phyloP scores from a whole-genome alignment of 1,284 basidiomycete species.

The Tilletia setariae region DNA sequence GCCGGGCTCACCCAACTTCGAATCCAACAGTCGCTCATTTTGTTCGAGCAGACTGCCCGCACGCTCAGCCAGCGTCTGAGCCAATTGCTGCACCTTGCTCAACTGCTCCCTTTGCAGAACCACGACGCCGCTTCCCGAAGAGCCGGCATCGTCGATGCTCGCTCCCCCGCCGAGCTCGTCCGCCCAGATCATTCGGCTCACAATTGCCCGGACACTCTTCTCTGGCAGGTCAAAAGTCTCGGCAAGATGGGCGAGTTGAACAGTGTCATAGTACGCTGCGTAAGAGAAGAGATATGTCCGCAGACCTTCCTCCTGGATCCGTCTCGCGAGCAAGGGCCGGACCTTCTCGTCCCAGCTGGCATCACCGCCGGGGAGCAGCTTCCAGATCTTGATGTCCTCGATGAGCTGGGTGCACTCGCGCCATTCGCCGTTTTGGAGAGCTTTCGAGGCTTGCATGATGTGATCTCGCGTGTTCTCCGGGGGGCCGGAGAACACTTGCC shows the following conservation, averaged over 20 bases:
- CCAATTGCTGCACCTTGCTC: constrained; percentile 57
- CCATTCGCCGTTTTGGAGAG: constrained; percentile 95
- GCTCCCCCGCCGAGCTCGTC: constrained; percentile 77
- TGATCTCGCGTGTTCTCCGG: constrained; percentile 98
- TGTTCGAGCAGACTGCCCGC: constrained; percentile 83
- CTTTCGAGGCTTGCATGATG: constrained; percentile 98
- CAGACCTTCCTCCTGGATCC: constrained; percentile 96
- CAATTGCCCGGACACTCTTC: constrained; percentile 79
- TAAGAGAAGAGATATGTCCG: constrained; percentile 99
- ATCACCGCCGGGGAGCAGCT: constrained; percentile 77
- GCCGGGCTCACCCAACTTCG: constrained; percentile 67
- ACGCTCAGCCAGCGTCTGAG: constrained; percentile 72
- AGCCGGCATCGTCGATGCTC: constrained; percentile 76
- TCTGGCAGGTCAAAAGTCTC: constrained; percentile 80
- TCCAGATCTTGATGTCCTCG: constrained; percentile 96
- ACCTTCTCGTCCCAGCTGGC: constrained; percentile 59
- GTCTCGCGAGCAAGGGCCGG: constrained; percentile 91
- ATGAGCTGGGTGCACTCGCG: constrained; percentile 88
- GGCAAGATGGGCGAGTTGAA: constrained; percentile 81
- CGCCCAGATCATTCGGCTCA: constrained; percentile 98
- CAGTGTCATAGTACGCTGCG: constrained; percentile 85
- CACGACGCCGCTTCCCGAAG: constrained; percentile 63
- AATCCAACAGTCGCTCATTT: constrained; percentile 90
- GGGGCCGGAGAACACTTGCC: constrained; percentile 95
- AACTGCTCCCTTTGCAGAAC: constrained; percentile 82